Conservation (phyloP, 495 filamentous ascomycete genomes). For the Aspergillus ostianus region DNA sequence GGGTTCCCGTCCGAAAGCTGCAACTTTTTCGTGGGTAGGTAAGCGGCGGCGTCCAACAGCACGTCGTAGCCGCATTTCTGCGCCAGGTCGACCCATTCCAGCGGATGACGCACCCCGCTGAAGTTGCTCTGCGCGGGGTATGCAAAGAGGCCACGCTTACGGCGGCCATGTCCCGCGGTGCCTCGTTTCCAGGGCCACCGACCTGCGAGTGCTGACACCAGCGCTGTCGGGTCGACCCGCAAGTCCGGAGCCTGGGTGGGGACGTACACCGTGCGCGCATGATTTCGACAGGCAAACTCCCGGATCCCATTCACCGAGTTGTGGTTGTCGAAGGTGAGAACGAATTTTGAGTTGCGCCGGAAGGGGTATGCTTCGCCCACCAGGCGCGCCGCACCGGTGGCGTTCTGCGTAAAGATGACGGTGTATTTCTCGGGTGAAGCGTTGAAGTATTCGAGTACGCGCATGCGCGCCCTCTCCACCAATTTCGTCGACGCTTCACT, state of each 20-base stretch:
- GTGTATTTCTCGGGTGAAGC: constrained; percentile 4
- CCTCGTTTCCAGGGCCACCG: not conserved
- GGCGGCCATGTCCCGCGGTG: not conserved
- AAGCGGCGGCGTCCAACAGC: constrained; percentile 12
- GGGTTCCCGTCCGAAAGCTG: constrained; percentile 2
- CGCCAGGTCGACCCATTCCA: constrained; percentile 9
- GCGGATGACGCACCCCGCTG: constrained; percentile 10
- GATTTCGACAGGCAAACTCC: constrained; percentile 1
- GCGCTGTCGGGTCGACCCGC: constrained; percentile 6
- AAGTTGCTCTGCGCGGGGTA: constrained; percentile 16
- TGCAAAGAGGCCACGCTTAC: constrained; percentile 11
- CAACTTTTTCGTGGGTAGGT: constrained; percentile 8
- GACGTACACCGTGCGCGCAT: constrained; percentile 11
- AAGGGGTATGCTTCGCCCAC: constrained; percentile 12
- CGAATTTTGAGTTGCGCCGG: constrained; percentile 2
- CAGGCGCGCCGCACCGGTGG: constrained; percentile 11
- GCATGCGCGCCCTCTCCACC: constrained; percentile 6
- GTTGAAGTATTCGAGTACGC: constrained; percentile 5
- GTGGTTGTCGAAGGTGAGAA: constrained; percentile 13
- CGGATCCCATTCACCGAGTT: constrained; percentile 13
- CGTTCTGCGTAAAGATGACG: constrained; percentile 12
- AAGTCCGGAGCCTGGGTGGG: constrained; percentile 6
- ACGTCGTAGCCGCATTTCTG: constrained; percentile 10
- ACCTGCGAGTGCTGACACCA: not conserved
- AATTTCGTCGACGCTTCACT: constrained; percentile 5